Conservation (phyloP, 176 grass and related monocot species). For the Cenchrus fungigraminus region DNA sequence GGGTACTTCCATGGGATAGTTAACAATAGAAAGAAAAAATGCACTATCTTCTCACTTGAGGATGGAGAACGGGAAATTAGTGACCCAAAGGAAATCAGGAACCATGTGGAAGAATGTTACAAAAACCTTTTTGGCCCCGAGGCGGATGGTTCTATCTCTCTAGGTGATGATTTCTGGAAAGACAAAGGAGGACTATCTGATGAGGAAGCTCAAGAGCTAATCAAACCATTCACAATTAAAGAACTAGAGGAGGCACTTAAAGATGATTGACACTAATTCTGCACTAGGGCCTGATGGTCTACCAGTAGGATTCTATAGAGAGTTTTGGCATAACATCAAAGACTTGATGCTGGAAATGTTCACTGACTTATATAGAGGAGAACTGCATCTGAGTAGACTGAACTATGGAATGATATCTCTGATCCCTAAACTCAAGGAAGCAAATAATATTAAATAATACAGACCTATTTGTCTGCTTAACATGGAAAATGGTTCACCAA, state of each 20-base stretch:
- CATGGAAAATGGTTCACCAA: too few species aligned
- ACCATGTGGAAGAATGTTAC: not conserved
- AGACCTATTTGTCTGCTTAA: too few species aligned
- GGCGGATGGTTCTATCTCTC: accelerated
- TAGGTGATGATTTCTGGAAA: not conserved
- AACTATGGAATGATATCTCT: not conserved
- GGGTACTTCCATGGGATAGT: not conserved
- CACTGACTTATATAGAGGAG: not conserved
- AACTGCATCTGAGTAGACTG: not conserved
- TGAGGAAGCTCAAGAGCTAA: not conserved
- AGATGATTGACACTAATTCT: not conserved
- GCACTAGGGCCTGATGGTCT: not conserved
- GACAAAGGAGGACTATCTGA: accelerated
- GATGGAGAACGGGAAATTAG: not conserved
- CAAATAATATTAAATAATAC: too few species aligned
- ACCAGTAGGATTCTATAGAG: not conserved
- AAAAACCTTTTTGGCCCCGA: not conserved
- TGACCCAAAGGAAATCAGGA: not conserved
- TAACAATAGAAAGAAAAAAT: not conserved
- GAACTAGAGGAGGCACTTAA: not conserved
- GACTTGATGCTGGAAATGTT: not conserved
- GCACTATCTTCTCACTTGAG: not conserved
- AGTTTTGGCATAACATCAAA: not conserved
- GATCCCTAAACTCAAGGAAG: not conserved
- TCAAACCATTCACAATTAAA: not conserved